A percentile compares a stretch with the other conserved stretches of the same genome.
Evolutionary conservation across 176 grass and related monocot species (phyloP).

Genomic region (Cenchrus purpureus): DNA sequence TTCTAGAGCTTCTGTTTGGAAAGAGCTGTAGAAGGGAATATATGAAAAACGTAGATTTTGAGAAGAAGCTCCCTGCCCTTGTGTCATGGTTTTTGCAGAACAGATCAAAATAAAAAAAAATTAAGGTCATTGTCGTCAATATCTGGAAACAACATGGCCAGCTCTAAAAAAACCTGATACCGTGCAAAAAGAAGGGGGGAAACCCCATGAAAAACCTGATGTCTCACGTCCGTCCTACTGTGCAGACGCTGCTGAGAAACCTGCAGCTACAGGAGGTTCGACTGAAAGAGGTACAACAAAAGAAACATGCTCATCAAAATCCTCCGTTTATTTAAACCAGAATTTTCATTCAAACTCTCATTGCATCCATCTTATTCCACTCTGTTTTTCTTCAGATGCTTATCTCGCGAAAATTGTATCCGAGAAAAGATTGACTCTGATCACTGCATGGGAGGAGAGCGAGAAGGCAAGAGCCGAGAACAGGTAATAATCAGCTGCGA

Average conservation of each 20-base stretch:
- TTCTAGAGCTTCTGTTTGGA: not conserved
- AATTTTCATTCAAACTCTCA: not conserved
- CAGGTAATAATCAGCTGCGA: constrained; percentile 38
- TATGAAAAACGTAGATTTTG: not conserved
- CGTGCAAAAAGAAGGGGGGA: not conserved
- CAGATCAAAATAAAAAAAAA: no score
- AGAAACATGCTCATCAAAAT: not conserved
- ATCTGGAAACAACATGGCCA: no score
- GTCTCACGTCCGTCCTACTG: not conserved
- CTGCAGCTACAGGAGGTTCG: constrained; percentile 34
- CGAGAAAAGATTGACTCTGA: constrained; percentile 62
- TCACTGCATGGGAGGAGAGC: constrained; percentile 73
- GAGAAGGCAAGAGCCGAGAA: constrained; percentile 73
- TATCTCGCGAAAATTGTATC: constrained; percentile 56
- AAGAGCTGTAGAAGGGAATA: not conserved
- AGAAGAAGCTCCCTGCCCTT: not conserved
- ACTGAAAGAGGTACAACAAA: constrained; percentile 54
- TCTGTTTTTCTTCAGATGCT: constrained; percentile 44
- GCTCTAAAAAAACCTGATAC: not conserved
- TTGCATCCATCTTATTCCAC: not conserved
- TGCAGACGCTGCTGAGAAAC: constrained; percentile 43
- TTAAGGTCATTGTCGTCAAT: not conserved
- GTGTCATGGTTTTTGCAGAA: no score
- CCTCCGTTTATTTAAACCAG: not conserved
- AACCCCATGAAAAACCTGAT: not conserved